Base-by-base conservation (phyloP, 1,139 yeast genomes). In the Saccharomyces pastorianus region DNA sequence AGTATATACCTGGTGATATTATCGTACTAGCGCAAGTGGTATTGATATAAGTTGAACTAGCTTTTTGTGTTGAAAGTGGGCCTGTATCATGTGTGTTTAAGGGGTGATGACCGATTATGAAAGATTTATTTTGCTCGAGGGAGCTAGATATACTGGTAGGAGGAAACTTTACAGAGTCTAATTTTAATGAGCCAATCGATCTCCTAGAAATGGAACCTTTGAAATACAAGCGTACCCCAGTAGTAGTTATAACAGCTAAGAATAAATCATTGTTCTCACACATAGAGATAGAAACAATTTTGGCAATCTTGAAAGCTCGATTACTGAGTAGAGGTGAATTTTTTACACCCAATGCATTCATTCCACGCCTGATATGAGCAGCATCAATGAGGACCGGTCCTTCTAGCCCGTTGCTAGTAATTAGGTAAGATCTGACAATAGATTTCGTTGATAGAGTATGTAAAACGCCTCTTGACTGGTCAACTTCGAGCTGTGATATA, bases 391-490 rank as follows among this genome's bases (percentile, higher is more conserved):
- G 55, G 46, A 64, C 58, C 8, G 76, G 75, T 7, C 71, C 73
- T 51, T 70, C 72, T 47, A 78, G 62, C 8, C 73, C 69, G 14
- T 68, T 69, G 8, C 66, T 65, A 48, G 61, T 61, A 56, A 85
- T 76, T 61, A 84, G 80, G 70, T 90, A 91, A 5, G 88, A 88
- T 61, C 96, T 79, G 42, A 93, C 83, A n/a, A 84, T 79, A 0
- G 97, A 89, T 55, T 80, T 82, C 32, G 90, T 85, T 0, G 97
- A 87, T 53, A 95, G 77, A 0, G 97, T 82, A 70, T 93, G 95
- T 25, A 95, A 70, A 23, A 88, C 74, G 42, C 83, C 83, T 66
- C 96, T 80, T 4, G 88, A 81, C 57, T 85, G 82, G 68, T 95
- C 99, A 49, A 90, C 74, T 53, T 78, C 82, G 53, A 91, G 67